Conservation (phyloP, 176 grass and related monocot genomes). For the Guadua angustifolia region DNA sequence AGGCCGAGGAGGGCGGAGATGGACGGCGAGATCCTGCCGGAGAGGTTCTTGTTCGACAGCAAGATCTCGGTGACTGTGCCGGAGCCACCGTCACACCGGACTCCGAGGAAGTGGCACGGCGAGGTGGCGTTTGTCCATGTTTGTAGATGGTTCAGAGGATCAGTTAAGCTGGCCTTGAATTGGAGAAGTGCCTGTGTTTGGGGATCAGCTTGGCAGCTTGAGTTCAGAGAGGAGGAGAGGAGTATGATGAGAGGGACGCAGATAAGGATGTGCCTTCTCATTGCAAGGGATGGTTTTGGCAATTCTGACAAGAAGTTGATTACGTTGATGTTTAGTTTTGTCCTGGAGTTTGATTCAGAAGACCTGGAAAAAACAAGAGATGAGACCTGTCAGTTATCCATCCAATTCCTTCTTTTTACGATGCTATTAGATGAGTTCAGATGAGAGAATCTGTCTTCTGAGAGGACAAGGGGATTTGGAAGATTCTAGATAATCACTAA, state of each 20-base stretch:
- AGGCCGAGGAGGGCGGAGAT: slow-evolving; percentile 38
- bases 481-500: not conserved
- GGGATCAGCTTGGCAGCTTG: slow-evolving; percentile 47
- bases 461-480: not conserved
- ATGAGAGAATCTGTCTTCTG: not conserved
- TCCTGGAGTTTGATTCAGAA: slow-evolving; percentile 13
- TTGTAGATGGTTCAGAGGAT: slow-evolving; percentile 68
- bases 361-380: slow-evolving; percentile 38
- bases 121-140: slow-evolving; percentile 61
- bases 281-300: slow-evolving; percentile 27
- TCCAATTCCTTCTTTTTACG: not conserved
- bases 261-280: slow-evolving; percentile 40
- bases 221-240: slow-evolving; percentile 39
- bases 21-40: slow-evolving; percentile 67
- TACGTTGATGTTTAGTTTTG: slow-evolving; percentile 24
- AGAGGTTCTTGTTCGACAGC: slow-evolving; percentile 65
- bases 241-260: slow-evolving; percentile 53
- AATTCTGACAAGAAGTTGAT: slow-evolving; percentile 33
- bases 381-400: not conserved
- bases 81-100: slow-evolving; percentile 50
- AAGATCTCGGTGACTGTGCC: slow-evolving; percentile 54
- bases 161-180: slow-evolving; percentile 61
- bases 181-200: slow-evolving; percentile 66
- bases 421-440: not conserved
- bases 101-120: slow-evolving; percentile 61